These are phyloP conservation scores for Chloris gayana DNA, from an alignment of 176 grass and related monocot species.

Conservation along the genomic window DNA sequence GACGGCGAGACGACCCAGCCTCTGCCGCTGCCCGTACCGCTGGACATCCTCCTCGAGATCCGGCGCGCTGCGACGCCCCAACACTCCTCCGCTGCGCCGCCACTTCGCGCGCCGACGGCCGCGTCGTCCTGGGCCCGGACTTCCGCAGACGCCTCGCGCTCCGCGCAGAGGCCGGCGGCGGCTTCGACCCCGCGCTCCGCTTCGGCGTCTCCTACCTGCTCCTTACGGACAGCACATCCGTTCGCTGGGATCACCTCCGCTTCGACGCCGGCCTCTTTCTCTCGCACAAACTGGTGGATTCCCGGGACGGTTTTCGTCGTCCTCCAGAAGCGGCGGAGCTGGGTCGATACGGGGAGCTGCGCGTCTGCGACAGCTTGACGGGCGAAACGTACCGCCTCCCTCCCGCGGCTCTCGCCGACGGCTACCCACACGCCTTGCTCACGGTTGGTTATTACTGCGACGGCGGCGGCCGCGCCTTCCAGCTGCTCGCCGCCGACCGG, in stretches of 20 bases:
- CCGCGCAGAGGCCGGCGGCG: background rate
- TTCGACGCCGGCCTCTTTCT: background rate
- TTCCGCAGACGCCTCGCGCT: background rate
- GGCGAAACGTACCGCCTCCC: background rate
- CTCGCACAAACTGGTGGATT: background rate
- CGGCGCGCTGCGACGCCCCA: background rate
- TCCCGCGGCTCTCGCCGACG: background rate
- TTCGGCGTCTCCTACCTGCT: background rate
- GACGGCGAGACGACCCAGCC: background rate
- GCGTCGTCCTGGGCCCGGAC: conserved; percentile 4
- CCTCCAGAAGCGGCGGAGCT: background rate
- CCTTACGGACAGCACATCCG: background rate
- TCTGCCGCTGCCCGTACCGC: background rate
- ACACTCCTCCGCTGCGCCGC: conserved; percentile 18
- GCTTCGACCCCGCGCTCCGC: background rate
- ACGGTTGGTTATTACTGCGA: background rate
- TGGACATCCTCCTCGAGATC: conserved; percentile 23
- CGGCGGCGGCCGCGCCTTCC: background rate
- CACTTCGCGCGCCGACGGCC: background rate
- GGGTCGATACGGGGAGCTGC: background rate
- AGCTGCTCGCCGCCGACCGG: background rate
- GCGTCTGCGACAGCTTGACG: background rate
- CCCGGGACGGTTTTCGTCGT: background rate
- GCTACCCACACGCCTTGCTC: background rate
- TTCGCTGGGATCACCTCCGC: background rate